A percentile compares a stretch with the other conserved stretches of the same genome.
These are phyloP conservation scores for Chaetothyriales sp. DNA, from an alignment of 2,329 filamentous ascomycete genomes.

Conservation along the genomic window DNA sequence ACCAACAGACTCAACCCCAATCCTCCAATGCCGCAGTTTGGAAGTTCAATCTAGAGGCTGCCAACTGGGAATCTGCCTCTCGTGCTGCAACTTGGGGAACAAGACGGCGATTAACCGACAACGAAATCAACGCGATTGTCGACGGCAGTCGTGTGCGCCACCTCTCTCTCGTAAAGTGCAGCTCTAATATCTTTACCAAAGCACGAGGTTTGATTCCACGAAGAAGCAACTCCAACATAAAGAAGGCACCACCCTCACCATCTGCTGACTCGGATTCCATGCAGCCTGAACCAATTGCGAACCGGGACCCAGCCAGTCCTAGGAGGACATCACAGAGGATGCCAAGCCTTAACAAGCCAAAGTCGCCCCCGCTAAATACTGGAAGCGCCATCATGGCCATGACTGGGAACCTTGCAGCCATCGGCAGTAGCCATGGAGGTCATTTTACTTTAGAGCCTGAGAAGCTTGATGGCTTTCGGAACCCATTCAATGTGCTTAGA, in stretches of 20 bases:
- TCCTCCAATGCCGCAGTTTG: conserved; percentile 42
- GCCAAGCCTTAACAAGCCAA: conserved; percentile 25
- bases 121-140: conserved; percentile 35
- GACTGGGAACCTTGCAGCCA: conserved; percentile 30
- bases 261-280: conserved; percentile 2
- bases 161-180: conserved; percentile 26
- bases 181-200: conserved; percentile 28
- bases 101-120: conserved; percentile 31
- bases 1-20: conserved; percentile 30
- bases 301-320: conserved; percentile 16
- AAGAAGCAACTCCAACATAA: conserved; percentile 32
- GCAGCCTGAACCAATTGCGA: conserved; percentile 2
- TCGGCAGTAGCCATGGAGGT: conserved; percentile 32
- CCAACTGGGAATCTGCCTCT: conserved; percentile 39
- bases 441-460: conserved; percentile 36
- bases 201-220: conserved; percentile 24
- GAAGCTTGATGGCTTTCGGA: conserved; percentile 23
- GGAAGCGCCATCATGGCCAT: conserved; percentile 29
- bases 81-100: conserved; percentile 42
- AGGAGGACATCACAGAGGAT: conserved; percentile 24
- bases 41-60: conserved; percentile 34
- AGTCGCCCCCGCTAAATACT: conserved; percentile 27
- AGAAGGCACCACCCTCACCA: conserved; percentile 23
- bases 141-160: conserved; percentile 27
- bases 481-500: conserved; percentile 16